Evolutionary conservation across 2,329 filamentous ascomycete species (phyloP), one percentile per base, ranked within the genome.

Genomic region (Phyllosticta citriasiana): DNA sequence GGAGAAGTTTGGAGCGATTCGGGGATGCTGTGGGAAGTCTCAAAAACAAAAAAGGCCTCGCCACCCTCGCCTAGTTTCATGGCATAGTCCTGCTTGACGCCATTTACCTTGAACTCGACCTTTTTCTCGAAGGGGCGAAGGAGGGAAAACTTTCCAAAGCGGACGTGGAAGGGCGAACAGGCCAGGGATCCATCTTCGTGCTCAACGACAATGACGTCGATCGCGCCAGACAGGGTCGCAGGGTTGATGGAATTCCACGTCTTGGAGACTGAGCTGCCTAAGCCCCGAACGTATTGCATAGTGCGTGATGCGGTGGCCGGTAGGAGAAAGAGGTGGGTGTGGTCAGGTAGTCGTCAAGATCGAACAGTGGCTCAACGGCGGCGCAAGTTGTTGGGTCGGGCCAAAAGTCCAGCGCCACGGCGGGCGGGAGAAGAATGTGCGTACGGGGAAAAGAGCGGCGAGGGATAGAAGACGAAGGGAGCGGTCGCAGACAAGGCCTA

Each of bases 161-260:
- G 91, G 66, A 99, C 94, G 75, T 99, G 94, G 76, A 99, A 99
- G 57, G 94, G 94, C 27, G 93, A 97, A 77, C 94, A 99, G 66
- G 88, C 86, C 62, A 97, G 82, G 51, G 82, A 82, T 78, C 90
- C 94, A 81, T 99, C 94, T 72, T 93, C 90, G 67, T 95, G 91
- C 76, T 99, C 91, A 63, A 99, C 91, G 60, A 99, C 93, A 67
- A 99, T 96, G 68, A 97, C 93, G 81, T 99, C 94, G 78, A 99
- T 97, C 71, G 94, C 94, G 71, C 94, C 94, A 78, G 91, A 96
- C 62, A 99, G 84, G 12, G 94, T 99, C 53, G 94, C 91, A 57
- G 94, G 94, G 76, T 99, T 99, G 81, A 99, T 96, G 26, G 92
- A 97, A 77, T 99, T 99, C 94, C 94, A 99, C 75, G 94, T 93